phyloP scores from a whole-genome alignment of 495 filamentous ascomycete genomes.

The Glutinoglossum americanum region DNA sequence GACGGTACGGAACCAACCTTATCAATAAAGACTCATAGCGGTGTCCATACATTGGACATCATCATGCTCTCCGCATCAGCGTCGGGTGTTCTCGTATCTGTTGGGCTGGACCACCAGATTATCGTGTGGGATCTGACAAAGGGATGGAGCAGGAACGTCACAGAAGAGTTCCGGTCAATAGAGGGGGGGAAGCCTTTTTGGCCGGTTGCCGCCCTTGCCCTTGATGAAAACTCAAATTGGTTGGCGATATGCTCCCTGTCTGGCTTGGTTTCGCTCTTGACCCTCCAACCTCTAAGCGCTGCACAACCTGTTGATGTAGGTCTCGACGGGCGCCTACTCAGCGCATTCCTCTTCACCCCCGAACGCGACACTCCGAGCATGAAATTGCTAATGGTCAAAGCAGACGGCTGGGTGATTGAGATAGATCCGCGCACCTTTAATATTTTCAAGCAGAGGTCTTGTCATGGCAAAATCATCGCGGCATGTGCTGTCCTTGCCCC shows the following conservation, averaged over 20 bases:
- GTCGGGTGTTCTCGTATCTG: slow-evolving; percentile 38
- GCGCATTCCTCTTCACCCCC: slow-evolving; percentile 33
- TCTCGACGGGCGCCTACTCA: slow-evolving; percentile 28
- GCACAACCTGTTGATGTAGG: slow-evolving; percentile 24
- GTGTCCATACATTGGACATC: slow-evolving; percentile 41
- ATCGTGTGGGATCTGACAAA: slow-evolving; percentile 29
- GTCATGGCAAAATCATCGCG: background rate
- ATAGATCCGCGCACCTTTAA: background rate
- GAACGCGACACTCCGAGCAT: slow-evolving; percentile 8
- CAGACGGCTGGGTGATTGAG: slow-evolving; percentile 29
- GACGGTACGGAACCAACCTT: slow-evolving; percentile 21
- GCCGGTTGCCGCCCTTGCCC: slow-evolving; percentile 35
- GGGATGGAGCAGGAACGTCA: slow-evolving; percentile 18
- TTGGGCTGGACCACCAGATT: slow-evolving; percentile 40
- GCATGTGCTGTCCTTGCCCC: background rate
- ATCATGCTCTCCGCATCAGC: slow-evolving; percentile 32
- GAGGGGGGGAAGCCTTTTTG: slow-evolving; percentile 19
- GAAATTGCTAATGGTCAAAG: slow-evolving; percentile 30
- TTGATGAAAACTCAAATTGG: slow-evolving; percentile 37
- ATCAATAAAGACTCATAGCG: slow-evolving; percentile 31
- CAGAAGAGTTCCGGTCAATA: slow-evolving; percentile 15
- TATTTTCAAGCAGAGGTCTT: background rate
- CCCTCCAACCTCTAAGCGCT: slow-evolving; percentile 29
- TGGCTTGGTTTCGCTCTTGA: slow-evolving; percentile 35
- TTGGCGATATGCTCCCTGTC: slow-evolving; percentile 37